phyloP scores from a whole-genome alignment of 805 yeast genomes.

The Myxozyma neglecta region DNA sequence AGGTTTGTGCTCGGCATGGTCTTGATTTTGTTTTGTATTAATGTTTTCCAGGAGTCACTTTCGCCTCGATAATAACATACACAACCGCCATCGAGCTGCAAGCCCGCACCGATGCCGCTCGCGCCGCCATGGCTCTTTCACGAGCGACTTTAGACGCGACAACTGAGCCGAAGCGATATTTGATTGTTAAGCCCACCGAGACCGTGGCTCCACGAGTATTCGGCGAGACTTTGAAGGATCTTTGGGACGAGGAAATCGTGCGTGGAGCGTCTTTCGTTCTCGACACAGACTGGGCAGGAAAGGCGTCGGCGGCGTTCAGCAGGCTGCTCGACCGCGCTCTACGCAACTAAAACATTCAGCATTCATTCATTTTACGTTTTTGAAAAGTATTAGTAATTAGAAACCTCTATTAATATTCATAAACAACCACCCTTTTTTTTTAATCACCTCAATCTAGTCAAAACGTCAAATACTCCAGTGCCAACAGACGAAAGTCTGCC shows the following conservation, averaged over 20 bases:
- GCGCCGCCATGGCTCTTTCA: constrained; percentile 51
- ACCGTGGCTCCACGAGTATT: constrained; percentile 46
- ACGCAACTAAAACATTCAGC: not conserved
- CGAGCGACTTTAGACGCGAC: constrained; percentile 49
- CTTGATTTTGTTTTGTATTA: not conserved
- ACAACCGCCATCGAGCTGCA: constrained; percentile 59
- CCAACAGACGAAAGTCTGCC: constrained; percentile 92
- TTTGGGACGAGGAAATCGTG: constrained; percentile 76
- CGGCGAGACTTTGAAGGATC: constrained; percentile 65
- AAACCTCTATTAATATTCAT: too few relatives aligned
- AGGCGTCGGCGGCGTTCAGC: constrained; percentile 1
- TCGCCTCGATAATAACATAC: constrained; percentile 63
- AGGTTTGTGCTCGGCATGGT: constrained; percentile 40
- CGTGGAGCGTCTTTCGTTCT: constrained; percentile 59
- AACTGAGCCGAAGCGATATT: constrained; percentile 7
- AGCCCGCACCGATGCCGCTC: constrained; percentile 49
- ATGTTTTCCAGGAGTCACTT: constrained; percentile 50
- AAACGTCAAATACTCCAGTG: constrained; percentile 90
- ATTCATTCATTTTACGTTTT: not conserved
- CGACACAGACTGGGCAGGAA: constrained; percentile 8
- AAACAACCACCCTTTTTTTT: too few relatives aligned
- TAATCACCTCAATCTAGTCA: constrained; percentile 19
- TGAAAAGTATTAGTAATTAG: too few relatives aligned
- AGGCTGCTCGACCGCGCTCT: not conserved
- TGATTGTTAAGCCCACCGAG: constrained; percentile 8